Conservation (phyloP, 208 protist species). For the Trypanosoma congolense region DNA sequence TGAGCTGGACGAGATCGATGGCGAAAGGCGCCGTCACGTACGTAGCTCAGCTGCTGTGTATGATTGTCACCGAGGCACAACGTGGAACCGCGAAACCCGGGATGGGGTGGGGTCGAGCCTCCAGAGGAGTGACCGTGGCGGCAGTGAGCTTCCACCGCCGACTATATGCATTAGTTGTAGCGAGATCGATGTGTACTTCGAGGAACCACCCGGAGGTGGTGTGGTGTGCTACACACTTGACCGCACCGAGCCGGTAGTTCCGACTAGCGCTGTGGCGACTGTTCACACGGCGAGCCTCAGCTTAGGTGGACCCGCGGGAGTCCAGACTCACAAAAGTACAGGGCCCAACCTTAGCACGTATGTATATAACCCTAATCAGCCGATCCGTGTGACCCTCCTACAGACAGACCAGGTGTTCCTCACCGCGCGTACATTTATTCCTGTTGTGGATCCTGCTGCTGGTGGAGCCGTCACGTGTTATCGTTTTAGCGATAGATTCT, state of each 20-base stretch:
- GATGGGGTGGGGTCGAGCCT: conserved; percentile 21
- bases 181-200: conserved; percentile 68
- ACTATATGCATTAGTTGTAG: conserved; percentile 69
- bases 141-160: conserved; percentile 51
- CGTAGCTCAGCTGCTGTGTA: conserved; percentile 70
- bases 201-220: conserved; percentile 55
- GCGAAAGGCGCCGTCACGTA: conserved; percentile 11
- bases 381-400: conserved; percentile 62
- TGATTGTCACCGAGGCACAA: conserved; percentile 46
- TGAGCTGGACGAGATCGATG: neutral
- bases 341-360: conserved; percentile 37
- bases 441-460: conserved; percentile 39
- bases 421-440: conserved; percentile 72
- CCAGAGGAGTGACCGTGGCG: conserved; percentile 21
- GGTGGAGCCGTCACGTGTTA: conserved; percentile 49
- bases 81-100: conserved; percentile 26
- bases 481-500: conserved; percentile 65
- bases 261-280: conserved; percentile 47
- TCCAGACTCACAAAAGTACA: neutral
- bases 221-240: conserved; percentile 79
- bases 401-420: conserved; percentile 49
- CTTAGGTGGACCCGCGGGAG: neutral
- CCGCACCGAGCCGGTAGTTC: conserved; percentile 54
- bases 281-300: conserved; percentile 20
- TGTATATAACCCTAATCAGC: conserved; percentile 46